These are phyloP conservation scores for Colletotrichum tropicicola DNA, from an alignment of 2,329 filamentous ascomycete genomes.

Conservation along the genomic window DNA sequence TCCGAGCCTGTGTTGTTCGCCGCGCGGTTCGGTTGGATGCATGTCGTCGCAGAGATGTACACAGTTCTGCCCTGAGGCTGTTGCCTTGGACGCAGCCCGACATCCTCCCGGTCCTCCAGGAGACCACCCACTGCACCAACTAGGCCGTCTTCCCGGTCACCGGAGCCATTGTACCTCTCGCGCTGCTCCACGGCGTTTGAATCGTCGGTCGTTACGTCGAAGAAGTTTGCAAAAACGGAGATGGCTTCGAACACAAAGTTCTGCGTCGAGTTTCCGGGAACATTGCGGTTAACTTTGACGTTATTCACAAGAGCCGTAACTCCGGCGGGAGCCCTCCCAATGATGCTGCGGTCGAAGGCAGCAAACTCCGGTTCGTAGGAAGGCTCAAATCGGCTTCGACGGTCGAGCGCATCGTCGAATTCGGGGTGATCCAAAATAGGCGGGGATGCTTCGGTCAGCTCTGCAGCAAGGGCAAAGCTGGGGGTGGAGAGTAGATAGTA, in stretches of 20 bases:
- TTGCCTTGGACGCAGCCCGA: constrained; percentile 35
- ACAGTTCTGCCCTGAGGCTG: constrained; percentile 57
- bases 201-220: constrained; percentile 28
- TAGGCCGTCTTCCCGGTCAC: constrained; percentile 32
- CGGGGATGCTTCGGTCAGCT: constrained; percentile 45
- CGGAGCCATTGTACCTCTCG: constrained; percentile 37
- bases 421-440: constrained; percentile 35
- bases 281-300: constrained; percentile 63
- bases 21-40: constrained; percentile 73
- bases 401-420: constrained; percentile 27
- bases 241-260: constrained; percentile 71
- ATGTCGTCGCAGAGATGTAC: constrained; percentile 89
- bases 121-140: constrained; percentile 29
- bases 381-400: constrained; percentile 30
- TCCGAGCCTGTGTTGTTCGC: constrained; percentile 51
- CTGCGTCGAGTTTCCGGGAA: constrained; percentile 69
- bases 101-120: constrained; percentile 27
- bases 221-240: constrained; percentile 54
- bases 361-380: constrained; percentile 69
- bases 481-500: constrained; percentile 69
- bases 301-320: constrained; percentile 71
- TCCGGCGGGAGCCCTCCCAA: constrained; percentile 66
- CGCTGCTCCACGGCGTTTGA: constrained; percentile 3
- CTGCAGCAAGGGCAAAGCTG: constrained; percentile 69
- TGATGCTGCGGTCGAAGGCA: constrained; percentile 68